These are phyloP conservation scores for Triangularia setosa DNA, from an alignment of 2,329 filamentous ascomycete genomes.

Conservation along the genomic window DNA sequence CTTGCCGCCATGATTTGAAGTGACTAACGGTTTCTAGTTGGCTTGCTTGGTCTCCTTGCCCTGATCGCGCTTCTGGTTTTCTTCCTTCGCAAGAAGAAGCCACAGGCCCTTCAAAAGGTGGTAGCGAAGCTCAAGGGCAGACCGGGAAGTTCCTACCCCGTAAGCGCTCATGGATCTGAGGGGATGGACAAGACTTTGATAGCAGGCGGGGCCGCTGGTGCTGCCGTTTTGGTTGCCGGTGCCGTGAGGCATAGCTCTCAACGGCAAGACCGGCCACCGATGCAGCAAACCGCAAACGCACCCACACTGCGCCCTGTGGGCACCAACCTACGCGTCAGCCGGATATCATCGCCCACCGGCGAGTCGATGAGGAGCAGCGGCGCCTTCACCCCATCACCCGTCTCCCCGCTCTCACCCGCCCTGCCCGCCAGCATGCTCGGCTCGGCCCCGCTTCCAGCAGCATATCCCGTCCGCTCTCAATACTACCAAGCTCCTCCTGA, in stretches of 20 bases:
- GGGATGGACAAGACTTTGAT: constrained; percentile 10
- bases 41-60: constrained; percentile 12
- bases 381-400: constrained; percentile 14
- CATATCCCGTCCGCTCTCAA: not conserved
- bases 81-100: constrained; percentile 7
- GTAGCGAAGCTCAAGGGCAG: constrained; percentile 7
- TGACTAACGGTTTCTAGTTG: constrained; percentile 4
- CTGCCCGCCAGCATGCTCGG: constrained; percentile 4
- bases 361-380: constrained; percentile 8
- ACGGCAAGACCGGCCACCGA: not conserved
- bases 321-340: constrained; percentile 7
- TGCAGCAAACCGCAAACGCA: constrained; percentile 2
- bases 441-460: not conserved
- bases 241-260: not conserved
- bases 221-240: not conserved
- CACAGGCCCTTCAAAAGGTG: constrained; percentile 11
- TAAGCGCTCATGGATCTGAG: constrained; percentile 7
- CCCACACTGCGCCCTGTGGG: not conserved
- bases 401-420: constrained; percentile 16
- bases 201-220: not conserved
- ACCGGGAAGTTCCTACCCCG: not conserved
- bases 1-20: not conserved
- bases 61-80: constrained; percentile 16
- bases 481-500: not conserved
- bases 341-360: constrained; percentile 9